A percentile compares a stretch with the other conserved stretches of the same genome.
These are phyloP conservation scores for Colletotrichum tanaceti DNA, from an alignment of 2,329 filamentous ascomycete species.

Conservation along the genomic window DNA sequence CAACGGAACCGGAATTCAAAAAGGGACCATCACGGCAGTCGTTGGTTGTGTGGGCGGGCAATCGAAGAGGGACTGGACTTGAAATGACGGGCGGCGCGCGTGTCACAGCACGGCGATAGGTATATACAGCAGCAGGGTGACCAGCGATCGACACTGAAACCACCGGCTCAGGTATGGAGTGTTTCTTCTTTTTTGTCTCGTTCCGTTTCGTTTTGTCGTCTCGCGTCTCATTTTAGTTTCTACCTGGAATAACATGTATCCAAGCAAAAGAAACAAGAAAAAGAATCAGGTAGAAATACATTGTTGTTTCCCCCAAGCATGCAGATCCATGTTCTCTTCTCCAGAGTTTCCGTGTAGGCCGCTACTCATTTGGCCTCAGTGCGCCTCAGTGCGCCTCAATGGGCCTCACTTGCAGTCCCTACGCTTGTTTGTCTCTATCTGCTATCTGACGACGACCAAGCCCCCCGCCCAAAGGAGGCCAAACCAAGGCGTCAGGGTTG, in stretches of 20 bases:
- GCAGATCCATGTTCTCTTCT: too few species aligned
- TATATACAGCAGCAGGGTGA: neutral
- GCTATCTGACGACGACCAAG: neutral
- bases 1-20: neutral
- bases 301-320: neutral
- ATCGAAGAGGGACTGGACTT: neutral
- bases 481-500: neutral
- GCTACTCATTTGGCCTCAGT: conserved; percentile 2
- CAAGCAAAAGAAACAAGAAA: neutral
- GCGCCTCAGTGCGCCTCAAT: neutral
- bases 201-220: neutral
- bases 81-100: neutral
- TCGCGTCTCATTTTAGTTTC: neutral
- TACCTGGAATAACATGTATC: neutral
- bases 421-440: neutral
- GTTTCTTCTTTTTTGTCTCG: neutral
- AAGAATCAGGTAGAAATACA: neutral
- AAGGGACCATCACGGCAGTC: neutral
- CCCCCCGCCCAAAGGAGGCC: neutral
- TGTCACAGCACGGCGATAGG: neutral
- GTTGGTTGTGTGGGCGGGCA: too few species aligned
- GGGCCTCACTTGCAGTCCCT: neutral
- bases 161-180: neutral
- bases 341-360: neutral
- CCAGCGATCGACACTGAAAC: neutral